Base-by-base conservation (phyloP, 805 yeast genomes). In the Pichia kluyveri region DNA sequence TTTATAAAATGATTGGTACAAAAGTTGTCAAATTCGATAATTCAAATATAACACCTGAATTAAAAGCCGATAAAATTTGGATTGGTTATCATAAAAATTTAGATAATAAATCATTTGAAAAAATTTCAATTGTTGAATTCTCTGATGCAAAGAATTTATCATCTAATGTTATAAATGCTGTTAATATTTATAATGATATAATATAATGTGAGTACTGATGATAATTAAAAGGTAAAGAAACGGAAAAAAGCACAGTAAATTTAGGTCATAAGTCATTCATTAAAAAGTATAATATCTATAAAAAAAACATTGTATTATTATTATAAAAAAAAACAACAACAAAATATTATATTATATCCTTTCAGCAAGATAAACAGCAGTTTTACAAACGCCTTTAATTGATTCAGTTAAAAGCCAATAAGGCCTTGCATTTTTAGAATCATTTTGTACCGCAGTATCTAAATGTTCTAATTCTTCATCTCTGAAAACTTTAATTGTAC, bases 391-490 rank as follows among this genome's bases (percentile, higher is more conserved):
- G 44, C 73, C 61, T 63, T 90, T 91, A 55, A 93, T 89, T 7
- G 82, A 79, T 62, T 91, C 98, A 0, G 97, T 91, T 43, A 93
- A 71, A 34, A 91, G 63, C 75, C 85, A 76, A 66, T 93, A 93
- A 1, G 98, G 98, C 44, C 87, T 85, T 2, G 99, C 99, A 57
- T 81, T 79, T 55, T 89, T 86, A 0, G 98, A 90, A 62, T 91
- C 98, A 59, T 93, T 75, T 56, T 86, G 84, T 19, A 93, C 78
- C 0, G 99, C 99, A 0, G 96, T 91, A 56, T 93, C 88, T 56
- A 93, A 73, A 69, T 93, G 99, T 66, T 91, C 98, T 51, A 91
- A 72, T 65, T 91, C 99, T 45, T 91, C 96, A 61, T 91, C 98
- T 61, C 99, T 75, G 63, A 91, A 93, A 45, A 76, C 71, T 49